Evolutionary conservation across 2,329 filamentous ascomycete genomes (phyloP).

Genomic region (Nigrospora sphaerica): DNA sequence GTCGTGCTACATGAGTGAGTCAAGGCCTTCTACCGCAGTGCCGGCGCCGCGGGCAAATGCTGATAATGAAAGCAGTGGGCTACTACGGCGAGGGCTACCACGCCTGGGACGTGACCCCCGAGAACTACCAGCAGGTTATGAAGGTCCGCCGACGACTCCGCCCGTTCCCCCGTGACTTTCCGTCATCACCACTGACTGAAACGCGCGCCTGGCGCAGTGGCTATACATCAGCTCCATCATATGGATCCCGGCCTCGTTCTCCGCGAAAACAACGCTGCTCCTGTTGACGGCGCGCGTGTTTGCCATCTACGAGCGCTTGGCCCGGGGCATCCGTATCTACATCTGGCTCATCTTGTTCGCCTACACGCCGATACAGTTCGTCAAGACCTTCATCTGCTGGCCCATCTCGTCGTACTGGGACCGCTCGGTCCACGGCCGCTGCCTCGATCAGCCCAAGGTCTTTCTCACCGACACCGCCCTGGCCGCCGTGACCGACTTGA

Average conservation of each 20-base stretch:
- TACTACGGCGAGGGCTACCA: constrained; percentile 14
- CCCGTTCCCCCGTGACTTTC: no score
- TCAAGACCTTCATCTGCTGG: background rate
- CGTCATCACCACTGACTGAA: constrained; percentile 2
- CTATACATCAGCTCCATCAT: constrained; percentile 18
- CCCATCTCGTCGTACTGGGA: background rate
- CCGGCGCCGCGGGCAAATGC: background rate
- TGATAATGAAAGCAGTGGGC: constrained; percentile 7
- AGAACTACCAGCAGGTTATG: background rate
- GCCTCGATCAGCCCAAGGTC: constrained; percentile 22
- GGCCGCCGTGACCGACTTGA: constrained; percentile 23
- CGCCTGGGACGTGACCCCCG: constrained; percentile 13
- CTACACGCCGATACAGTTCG: constrained; percentile 8
- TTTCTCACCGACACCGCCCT: constrained; percentile 24
- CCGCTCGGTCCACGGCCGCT: constrained; percentile 6
- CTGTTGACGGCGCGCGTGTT: constrained; percentile 24
- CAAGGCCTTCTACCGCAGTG: background rate
- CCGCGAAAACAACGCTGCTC: constrained; percentile 23
- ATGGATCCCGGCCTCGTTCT: constrained; percentile 21
- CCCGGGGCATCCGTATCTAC: constrained; percentile 20
- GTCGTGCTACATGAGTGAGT: constrained; percentile 4
- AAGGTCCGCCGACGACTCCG: background rate
- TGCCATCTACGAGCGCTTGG: constrained; percentile 12
- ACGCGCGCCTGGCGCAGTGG: constrained; percentile 13
- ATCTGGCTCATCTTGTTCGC: constrained; percentile 13